A percentile compares a stretch with the other conserved stretches of the same genome.
Conservation (phyloP, 495 filamentous ascomycete species). For the Cladorrhinum samala region DNA sequence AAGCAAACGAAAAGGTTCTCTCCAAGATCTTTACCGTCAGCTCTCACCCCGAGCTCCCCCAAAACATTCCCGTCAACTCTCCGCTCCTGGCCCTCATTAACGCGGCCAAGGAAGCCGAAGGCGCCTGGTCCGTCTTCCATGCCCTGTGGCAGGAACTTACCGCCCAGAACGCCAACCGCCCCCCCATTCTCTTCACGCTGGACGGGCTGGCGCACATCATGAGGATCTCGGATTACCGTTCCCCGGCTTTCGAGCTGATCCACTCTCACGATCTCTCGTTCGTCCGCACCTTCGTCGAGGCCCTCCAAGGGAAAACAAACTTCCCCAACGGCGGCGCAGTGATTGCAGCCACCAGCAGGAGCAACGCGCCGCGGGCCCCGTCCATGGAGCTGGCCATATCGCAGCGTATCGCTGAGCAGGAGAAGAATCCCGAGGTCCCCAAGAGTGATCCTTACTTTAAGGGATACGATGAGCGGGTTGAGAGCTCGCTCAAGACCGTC, state of each 20-base stretch:
- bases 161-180: conserved; percentile 49
- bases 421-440: conserved; percentile 39
- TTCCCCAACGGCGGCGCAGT: conserved; percentile 76
- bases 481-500: conserved; percentile 49
- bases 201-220: conserved; percentile 80
- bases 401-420: conserved; percentile 40
- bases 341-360: conserved; percentile 62
- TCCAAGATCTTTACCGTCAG: conserved; percentile 50
- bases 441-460: conserved; percentile 55
- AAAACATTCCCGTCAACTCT: conserved; percentile 50
- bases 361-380: conserved; percentile 56
- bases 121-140: conserved; percentile 76
- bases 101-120: conserved; percentile 66
- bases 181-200: conserved; percentile 70
- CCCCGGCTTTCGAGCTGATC: conserved; percentile 59
- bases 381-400: conserved; percentile 60
- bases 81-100: conserved; percentile 62
- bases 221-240: conserved; percentile 64
- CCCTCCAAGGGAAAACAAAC: conserved; percentile 51
- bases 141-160: conserved; percentile 76
- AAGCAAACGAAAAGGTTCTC: conserved; percentile 67
- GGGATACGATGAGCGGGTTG: conserved; percentile 61
- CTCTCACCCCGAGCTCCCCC: conserved; percentile 54
- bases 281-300: conserved; percentile 65
- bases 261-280: conserved; percentile 83